Conservation (phyloP, 2,329 filamentous ascomycete genomes). For the Diaporthe sp. region DNA sequence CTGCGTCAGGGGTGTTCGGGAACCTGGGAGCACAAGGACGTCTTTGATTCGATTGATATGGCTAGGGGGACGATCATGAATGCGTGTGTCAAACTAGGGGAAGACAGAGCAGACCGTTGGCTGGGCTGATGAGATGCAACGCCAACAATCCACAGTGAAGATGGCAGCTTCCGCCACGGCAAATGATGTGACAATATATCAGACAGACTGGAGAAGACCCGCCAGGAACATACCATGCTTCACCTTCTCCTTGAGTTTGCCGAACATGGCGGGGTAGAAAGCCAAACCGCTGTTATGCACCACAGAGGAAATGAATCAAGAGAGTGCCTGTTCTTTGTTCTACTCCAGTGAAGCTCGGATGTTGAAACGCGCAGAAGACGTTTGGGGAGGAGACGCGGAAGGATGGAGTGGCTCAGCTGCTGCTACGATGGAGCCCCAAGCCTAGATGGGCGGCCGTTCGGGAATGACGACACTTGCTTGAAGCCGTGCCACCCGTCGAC, state of each 20-base stretch:
- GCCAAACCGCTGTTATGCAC: not conserved
- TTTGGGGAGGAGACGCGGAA: not conserved
- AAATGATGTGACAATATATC: constrained; percentile 25
- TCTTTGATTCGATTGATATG: constrained; percentile 11
- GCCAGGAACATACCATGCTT: constrained; percentile 22
- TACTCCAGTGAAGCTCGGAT: not conserved
- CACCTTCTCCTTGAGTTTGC: constrained; percentile 19
- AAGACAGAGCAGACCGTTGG: not conserved
- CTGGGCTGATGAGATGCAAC: not conserved
- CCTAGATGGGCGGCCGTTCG: constrained; percentile 14
- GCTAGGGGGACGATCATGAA: constrained; percentile 11
- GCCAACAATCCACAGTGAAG: not conserved
- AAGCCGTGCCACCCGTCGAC: constrained; percentile 18
- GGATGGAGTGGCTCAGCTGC: constrained; percentile 23
- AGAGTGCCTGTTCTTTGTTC: not conserved
- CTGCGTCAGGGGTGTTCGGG: not conserved
- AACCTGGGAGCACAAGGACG: constrained; percentile 2
- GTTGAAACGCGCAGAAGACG: not conserved
- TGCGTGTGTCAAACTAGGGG: not conserved
- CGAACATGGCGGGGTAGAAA: constrained; percentile 1
- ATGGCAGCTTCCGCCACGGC: not conserved
- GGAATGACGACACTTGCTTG: constrained; percentile 15
- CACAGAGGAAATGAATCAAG: not conserved
- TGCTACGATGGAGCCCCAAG: not conserved
- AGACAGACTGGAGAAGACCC: constrained; percentile 15